Evolutionary conservation across 345 rosid genomes (phyloP).

Genomic region (Isatis tinctoria): DNA sequence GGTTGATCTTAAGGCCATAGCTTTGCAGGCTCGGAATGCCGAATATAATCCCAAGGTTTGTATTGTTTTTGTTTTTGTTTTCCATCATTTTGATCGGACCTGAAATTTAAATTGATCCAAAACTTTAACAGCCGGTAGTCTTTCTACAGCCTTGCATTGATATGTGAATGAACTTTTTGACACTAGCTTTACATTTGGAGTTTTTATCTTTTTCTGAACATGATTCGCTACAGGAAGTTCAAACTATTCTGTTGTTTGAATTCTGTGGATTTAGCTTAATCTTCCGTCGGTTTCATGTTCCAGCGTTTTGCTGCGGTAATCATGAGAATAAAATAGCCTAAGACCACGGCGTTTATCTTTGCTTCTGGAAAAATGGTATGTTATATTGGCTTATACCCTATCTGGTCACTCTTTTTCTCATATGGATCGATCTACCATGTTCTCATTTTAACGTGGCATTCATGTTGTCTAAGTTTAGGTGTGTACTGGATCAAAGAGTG

Average conservation of each 20-base stretch:
- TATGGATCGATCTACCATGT: background rate
- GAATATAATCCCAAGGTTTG: slow-evolving; percentile 81
- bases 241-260: background rate
- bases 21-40: slow-evolving; percentile 78
- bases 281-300: background rate
- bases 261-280: slow-evolving; percentile 7
- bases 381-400: background rate
- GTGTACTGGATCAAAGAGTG: slow-evolving; percentile 81
- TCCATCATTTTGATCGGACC: background rate
- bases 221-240: background rate
- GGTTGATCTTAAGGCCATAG: slow-evolving; percentile 78
- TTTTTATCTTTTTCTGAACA: background rate
- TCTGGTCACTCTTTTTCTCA: background rate
- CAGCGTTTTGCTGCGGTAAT: slow-evolving; percentile 97
- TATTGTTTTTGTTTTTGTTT: background rate
- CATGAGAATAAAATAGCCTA: slow-evolving; percentile 93
- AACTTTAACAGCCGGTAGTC: no score
- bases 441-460: slow-evolving; percentile 5
- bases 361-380: slow-evolving; percentile 95
- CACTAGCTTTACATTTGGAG: background rate
- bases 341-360: slow-evolving; percentile 87
- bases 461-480: slow-evolving; percentile 37
- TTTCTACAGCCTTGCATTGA: background rate
- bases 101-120: no score
- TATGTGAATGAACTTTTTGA: background rate